Evolutionary conservation across 257 asterid genomes (phyloP).

Genomic region (Nicotiana sylvestris): DNA sequence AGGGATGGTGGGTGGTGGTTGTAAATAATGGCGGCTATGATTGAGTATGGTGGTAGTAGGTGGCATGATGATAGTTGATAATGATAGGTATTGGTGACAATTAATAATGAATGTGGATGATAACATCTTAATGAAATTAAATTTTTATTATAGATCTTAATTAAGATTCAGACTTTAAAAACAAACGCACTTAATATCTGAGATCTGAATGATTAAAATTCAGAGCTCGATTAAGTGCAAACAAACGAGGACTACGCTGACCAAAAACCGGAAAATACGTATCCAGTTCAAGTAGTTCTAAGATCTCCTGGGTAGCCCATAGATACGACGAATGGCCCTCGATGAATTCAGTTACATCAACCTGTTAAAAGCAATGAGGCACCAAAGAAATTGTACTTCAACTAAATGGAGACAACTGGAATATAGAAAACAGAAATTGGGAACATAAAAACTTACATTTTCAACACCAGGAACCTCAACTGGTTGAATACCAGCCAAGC

Average conservation of each 20-base stretch:
- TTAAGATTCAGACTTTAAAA: too few species aligned
- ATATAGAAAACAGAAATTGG: not conserved
- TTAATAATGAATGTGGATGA: too few species aligned
- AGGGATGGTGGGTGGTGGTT: too few species aligned
- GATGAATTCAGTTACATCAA: slow-evolving; percentile 68
- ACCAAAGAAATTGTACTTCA: not conserved
- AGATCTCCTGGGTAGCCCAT: slow-evolving; percentile 65
- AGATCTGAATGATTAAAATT: too few species aligned
- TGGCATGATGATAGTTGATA: too few species aligned
- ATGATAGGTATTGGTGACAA: too few species aligned
- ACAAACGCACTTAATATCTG: too few species aligned
- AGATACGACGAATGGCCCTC: slow-evolving; percentile 88
- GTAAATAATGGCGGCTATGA: too few species aligned
- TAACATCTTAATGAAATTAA: too few species aligned
- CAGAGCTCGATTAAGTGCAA: too few species aligned
- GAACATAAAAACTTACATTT: slow-evolving; percentile 42
- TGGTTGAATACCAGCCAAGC: slow-evolving; percentile 96
- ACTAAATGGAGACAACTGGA: not conserved
- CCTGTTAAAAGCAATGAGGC: slow-evolving; percentile 34
- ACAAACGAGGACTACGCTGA: not conserved
- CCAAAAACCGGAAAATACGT: slow-evolving; percentile 61
- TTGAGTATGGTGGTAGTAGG: too few species aligned
- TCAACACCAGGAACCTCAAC: slow-evolving; percentile 82
- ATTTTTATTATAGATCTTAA: too few species aligned
- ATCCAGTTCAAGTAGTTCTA: slow-evolving; percentile 76